These are phyloP conservation scores for Furcasterigmium sp. DNA, from an alignment of 2,329 filamentous ascomycete genomes.

Conservation along the genomic window DNA sequence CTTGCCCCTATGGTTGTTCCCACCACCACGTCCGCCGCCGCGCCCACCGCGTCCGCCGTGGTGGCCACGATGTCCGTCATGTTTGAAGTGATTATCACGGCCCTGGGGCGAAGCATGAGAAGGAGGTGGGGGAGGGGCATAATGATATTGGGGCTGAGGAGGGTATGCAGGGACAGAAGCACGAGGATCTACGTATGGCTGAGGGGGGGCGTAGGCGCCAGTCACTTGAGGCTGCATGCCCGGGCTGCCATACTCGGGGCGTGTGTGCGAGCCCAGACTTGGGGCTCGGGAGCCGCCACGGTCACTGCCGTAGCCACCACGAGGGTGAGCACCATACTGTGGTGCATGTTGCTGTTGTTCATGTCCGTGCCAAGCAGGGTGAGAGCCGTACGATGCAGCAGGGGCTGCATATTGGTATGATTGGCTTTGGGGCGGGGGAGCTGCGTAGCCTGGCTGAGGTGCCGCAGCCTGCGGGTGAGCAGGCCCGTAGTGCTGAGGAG, in stretches of 20 bases:
- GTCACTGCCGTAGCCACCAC: constrained; percentile 38
- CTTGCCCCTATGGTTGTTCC: constrained; percentile 11
- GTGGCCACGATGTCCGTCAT: constrained; percentile 19
- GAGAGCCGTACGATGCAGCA: background rate
- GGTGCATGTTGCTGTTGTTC: background rate
- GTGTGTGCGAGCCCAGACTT: constrained; percentile 25
- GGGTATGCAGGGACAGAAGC: constrained; percentile 20
- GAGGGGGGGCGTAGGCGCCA: constrained; percentile 24
- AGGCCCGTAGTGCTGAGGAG: constrained; percentile 41
- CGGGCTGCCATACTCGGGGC: constrained; percentile 23
- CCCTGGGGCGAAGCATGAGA: constrained; percentile 13
- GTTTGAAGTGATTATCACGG: constrained; percentile 24
- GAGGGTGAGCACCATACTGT: constrained; percentile 24
- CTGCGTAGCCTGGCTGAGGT: constrained; percentile 3
- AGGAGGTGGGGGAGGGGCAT: constrained; percentile 32
- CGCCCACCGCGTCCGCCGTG: constrained; percentile 22
- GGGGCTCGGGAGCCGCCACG: constrained; percentile 31
- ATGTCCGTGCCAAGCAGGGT: background rate
- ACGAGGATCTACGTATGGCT: constrained; percentile 36
- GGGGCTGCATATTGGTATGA: background rate
- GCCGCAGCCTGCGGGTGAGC: constrained; percentile 27
- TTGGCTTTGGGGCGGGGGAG: background rate
- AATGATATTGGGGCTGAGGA: constrained; percentile 25
- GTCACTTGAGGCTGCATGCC: constrained; percentile 24
- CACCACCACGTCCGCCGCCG: constrained; percentile 24